Evolutionary conservation across 768 basidiomycete genomes (phyloP).

Genomic region (Suillus lakei): DNA sequence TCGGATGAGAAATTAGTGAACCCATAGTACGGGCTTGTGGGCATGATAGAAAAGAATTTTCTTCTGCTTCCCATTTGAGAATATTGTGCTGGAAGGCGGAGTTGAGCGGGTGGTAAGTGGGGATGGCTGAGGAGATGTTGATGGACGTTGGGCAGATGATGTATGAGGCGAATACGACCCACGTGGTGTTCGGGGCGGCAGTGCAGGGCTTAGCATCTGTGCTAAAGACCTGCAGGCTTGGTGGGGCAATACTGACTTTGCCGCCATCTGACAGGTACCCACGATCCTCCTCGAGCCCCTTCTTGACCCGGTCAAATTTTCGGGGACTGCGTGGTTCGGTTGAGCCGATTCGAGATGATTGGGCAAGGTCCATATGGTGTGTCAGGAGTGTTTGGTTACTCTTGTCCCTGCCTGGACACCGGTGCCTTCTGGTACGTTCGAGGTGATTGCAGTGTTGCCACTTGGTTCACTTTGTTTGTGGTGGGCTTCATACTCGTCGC

Average conservation of each 20-base stretch:
- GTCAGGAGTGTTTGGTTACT: conserved; percentile 8
- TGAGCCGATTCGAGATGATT: conserved; percentile 34
- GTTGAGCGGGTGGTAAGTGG: background rate
- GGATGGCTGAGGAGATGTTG: conserved; percentile 2
- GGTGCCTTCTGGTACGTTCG: background rate
- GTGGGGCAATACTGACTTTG: conserved; percentile 33
- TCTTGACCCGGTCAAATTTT: conserved; percentile 36
- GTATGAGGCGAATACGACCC: background rate
- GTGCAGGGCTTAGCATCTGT: conserved; percentile 5
- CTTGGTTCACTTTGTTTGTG: background rate
- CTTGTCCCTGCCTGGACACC: background rate
- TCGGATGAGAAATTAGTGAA: conserved; percentile 52
- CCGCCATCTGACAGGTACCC: conserved; percentile 35
- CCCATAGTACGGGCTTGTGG: conserved; percentile 39
- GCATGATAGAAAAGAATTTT: conserved; percentile 38
- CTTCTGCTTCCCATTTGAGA: conserved; percentile 20
- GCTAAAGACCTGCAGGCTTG: conserved; percentile 26
- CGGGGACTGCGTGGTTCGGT: conserved; percentile 29
- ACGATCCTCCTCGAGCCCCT: conserved; percentile 30
- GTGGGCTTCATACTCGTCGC: conserved; percentile 2
- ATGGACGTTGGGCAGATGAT: background rate
- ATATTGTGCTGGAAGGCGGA: background rate
- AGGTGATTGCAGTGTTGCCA: conserved; percentile 12
- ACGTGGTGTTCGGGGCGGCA: conserved; percentile 22
- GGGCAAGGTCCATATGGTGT: conserved; percentile 36